Conservation (phyloP, 108 stramenopile species). For the Cyclotella kingstonii region DNA sequence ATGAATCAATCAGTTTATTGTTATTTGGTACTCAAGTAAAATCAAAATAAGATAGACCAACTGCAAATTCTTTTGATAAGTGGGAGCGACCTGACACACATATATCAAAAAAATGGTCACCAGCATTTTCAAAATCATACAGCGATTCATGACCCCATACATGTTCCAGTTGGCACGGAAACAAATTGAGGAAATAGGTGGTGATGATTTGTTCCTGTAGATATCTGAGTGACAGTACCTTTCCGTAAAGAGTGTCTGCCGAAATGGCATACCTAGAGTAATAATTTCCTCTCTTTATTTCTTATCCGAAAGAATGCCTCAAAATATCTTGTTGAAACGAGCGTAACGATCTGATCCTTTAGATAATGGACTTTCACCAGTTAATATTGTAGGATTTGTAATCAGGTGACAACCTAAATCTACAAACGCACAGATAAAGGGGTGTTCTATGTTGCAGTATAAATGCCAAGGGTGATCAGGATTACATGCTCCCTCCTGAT, state of each 20-base stretch:
- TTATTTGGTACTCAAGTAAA: background rate
- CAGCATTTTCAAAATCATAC: constrained; percentile 23
- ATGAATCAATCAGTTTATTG: background rate
- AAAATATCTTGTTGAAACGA: constrained; percentile 2
- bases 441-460: background rate
- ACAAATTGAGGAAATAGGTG: constrained; percentile 26
- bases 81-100: constrained; percentile 12
- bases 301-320: background rate
- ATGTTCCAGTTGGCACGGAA: constrained; percentile 28
- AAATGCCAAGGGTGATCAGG: constrained; percentile 1
- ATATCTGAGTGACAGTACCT: constrained; percentile 19
- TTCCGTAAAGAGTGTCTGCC: constrained; percentile 32
- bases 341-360: constrained; percentile 10
- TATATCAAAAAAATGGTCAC: constrained; percentile 22
- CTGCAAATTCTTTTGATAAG: constrained; percentile 13
- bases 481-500: too few relatives aligned
- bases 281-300: constrained; percentile 10
- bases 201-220: constrained; percentile 13
- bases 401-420: background rate
- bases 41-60: constrained; percentile 12
- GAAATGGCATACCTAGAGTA: constrained; percentile 12
- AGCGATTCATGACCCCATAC: constrained; percentile 16
- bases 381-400: background rate
- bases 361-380: background rate
- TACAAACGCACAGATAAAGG: background rate